Percentiles rank a stretch among this genome's conserved stretches.
Conservation (phyloP, 768 basidiomycete species). For the Termitomyces sp. region DNA sequence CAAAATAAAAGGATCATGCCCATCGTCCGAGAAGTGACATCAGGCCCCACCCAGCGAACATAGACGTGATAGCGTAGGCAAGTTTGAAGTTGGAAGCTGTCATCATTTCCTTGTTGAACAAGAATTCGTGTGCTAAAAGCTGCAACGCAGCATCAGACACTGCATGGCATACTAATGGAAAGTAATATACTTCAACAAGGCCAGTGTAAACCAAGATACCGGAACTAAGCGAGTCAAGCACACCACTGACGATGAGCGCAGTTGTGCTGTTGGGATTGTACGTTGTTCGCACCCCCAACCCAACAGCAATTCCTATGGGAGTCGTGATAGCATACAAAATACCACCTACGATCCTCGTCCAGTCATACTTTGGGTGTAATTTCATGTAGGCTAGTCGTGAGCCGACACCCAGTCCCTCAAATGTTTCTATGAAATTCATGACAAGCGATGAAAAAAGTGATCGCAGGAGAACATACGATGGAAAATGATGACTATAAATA, state of each 20-base stretch:
- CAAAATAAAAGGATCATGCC: slow-evolving; percentile 47
- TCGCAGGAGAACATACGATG: slow-evolving; percentile 61
- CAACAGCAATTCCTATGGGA: slow-evolving; percentile 83
- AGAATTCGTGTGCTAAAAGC: slow-evolving; percentile 91
- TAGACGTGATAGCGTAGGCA: slow-evolving; percentile 63
- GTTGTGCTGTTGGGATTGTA: slow-evolving; percentile 80
- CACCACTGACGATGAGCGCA: slow-evolving; percentile 80
- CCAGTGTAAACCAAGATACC: slow-evolving; percentile 87
- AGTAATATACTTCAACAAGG: slow-evolving; percentile 8
- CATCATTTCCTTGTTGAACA: slow-evolving; percentile 86
- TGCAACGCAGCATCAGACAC: slow-evolving; percentile 18
- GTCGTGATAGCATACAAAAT: slow-evolving; percentile 72
- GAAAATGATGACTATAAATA: slow-evolving; percentile 87
- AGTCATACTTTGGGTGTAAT: slow-evolving; percentile 48
- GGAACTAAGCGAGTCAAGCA: slow-evolving; percentile 78
- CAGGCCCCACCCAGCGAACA: slow-evolving; percentile 72
- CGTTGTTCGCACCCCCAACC: slow-evolving; percentile 65
- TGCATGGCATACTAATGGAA: neutral
- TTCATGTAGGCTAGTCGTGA: slow-evolving; percentile 78
- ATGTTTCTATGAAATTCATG: slow-evolving; percentile 56
- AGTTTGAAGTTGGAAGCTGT: slow-evolving; percentile 56
- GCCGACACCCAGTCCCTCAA: slow-evolving; percentile 94
- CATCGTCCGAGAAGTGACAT: slow-evolving; percentile 90
- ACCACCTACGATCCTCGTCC: slow-evolving; percentile 55
- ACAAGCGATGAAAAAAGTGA: neutral